phyloP scores from a whole-genome alignment of 371 early-diverging fungal species.

The Mucor racemosus region DNA sequence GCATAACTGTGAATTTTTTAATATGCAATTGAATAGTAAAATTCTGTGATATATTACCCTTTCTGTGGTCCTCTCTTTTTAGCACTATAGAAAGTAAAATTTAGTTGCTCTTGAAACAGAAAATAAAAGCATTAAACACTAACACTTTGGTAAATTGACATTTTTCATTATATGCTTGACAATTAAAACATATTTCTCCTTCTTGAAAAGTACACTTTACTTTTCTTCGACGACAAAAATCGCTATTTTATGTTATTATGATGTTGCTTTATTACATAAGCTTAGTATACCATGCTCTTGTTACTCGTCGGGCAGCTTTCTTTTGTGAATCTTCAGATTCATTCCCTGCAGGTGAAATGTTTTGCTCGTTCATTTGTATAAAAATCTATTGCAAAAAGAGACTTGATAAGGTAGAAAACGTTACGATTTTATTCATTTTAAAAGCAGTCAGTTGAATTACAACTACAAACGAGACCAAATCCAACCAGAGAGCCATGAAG shows the following conservation, averaged over 20 bases:
- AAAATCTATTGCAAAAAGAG: not conserved
- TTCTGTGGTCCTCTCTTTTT: constrained; percentile 47
- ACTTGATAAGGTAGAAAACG: not conserved
- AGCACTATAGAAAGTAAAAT: constrained; percentile 9
- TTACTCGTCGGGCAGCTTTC: not conserved
- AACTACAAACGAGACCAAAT: constrained; percentile 42
- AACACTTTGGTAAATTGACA: constrained; percentile 31
- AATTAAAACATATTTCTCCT: constrained; percentile 38
- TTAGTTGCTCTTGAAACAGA: not conserved
- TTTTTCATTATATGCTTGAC: constrained; percentile 30
- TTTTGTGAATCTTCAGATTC: not conserved
- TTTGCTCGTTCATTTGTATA: not conserved
- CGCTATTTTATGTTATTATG: constrained; percentile 23
- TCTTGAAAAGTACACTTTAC: constrained; percentile 37
- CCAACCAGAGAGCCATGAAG: constrained; percentile 46
- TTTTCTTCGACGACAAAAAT: constrained; percentile 43
- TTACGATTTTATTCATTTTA: not conserved
- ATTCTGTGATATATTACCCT: constrained; percentile 19
- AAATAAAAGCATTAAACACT: not conserved
- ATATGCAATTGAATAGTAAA: not conserved
- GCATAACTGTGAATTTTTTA: constrained; percentile 23
- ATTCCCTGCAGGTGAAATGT: not conserved
- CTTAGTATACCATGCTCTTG: constrained; percentile 7
- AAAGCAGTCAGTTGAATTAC: not conserved
- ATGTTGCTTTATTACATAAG: not conserved